Evolutionary conservation across 495 filamentous ascomycete species (phyloP).

Genomic region (Penicillium dipodomyicola): DNA sequence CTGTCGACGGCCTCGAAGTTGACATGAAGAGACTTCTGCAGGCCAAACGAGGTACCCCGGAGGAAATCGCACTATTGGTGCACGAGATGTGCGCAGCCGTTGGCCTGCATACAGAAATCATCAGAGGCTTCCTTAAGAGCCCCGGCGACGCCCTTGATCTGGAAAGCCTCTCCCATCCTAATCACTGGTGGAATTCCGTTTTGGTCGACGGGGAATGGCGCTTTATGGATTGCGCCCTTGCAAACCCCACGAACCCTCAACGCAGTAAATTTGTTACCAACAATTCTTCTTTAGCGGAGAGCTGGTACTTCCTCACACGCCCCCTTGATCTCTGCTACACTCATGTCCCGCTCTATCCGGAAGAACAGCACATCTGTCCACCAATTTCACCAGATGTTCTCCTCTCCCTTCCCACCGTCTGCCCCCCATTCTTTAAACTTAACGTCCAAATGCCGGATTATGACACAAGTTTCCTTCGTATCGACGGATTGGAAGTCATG

Average conservation of each 20-base stretch:
- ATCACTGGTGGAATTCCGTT: conserved; percentile 99
- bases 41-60: conserved; percentile 76
- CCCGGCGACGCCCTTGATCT: conserved; percentile 82
- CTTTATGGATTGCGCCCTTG: conserved; percentile 91
- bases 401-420: conserved; percentile 78
- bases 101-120: conserved; percentile 78
- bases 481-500: conserved; percentile 89
- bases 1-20: conserved; percentile 69
- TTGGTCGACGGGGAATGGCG: conserved; percentile 94
- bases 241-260: conserved; percentile 83
- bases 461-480: conserved; percentile 79
- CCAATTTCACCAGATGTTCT: conserved; percentile 80
- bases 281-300: conserved; percentile 67
- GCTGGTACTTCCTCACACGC: conserved; percentile 85
- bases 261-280: conserved; percentile 72
- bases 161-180: conserved; percentile 68
- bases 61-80: conserved; percentile 87
- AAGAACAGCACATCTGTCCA: conserved; percentile 91
- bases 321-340: conserved; percentile 91
- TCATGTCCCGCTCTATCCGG: conserved; percentile 78
- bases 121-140: conserved; percentile 84
- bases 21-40: conserved; percentile 83
- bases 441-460: conserved; percentile 76
- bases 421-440: conserved; percentile 86
- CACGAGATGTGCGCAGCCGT: conserved; percentile 91